phyloP scores from a whole-genome alignment of 352 stramenopile genomes.

The Phytophthora lateralis region DNA sequence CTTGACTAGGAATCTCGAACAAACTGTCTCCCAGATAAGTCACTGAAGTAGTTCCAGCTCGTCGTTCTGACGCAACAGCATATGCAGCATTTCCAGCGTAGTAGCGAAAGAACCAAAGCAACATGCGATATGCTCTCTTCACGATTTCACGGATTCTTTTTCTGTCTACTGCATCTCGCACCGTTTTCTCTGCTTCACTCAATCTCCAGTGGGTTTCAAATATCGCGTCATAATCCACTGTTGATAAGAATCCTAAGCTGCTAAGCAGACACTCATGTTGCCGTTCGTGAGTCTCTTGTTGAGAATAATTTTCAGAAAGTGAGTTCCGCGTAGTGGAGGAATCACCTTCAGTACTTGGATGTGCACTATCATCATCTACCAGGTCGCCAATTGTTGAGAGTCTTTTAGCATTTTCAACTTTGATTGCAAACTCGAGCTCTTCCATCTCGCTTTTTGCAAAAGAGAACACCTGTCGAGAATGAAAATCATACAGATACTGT shows the following conservation, averaged over 20 bases:
- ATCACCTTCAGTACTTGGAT: neutral
- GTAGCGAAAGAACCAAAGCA: slow-evolving; percentile 71
- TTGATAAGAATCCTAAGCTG: slow-evolving; percentile 32
- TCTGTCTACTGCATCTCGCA: slow-evolving; percentile 71
- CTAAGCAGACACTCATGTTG: slow-evolving; percentile 40
- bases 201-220: slow-evolving; percentile 63
- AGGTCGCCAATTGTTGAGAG: neutral
- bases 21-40: slow-evolving; percentile 33
- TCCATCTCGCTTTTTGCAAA: slow-evolving; percentile 29
- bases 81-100: slow-evolving; percentile 43
- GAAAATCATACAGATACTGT: slow-evolving; percentile 64
- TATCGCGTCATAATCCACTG: slow-evolving; percentile 42
- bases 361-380: neutral
- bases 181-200: slow-evolving; percentile 56
- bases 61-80: slow-evolving; percentile 15
- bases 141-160: slow-evolving; percentile 56
- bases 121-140: slow-evolving; percentile 52
- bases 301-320: neutral
- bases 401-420: neutral
- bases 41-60: slow-evolving; percentile 1
- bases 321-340: neutral
- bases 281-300: neutral
- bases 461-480: slow-evolving; percentile 65
- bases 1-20: slow-evolving; percentile 52
- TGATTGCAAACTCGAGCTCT: slow-evolving; percentile 9